Percentiles rank a stretch among this genome's conserved stretches.
Evolutionary conservation across 306 rosid genomes (phyloP).

Genomic region (Lotus japonicus): DNA sequence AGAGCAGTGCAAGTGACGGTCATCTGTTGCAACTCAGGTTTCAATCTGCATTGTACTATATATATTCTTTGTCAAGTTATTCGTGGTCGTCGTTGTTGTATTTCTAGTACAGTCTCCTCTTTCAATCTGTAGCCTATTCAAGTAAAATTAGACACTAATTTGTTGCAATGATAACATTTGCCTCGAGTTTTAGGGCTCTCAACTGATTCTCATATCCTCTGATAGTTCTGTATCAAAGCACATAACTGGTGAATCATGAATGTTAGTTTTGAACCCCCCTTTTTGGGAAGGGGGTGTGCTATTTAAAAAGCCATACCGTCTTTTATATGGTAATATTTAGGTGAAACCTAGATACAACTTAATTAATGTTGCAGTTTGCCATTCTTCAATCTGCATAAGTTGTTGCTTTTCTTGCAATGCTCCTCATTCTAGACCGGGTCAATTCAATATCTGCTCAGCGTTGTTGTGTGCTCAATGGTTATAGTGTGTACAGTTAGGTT

Average conservation of each 20-base stretch:
- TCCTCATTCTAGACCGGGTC: slow-evolving; percentile 8
- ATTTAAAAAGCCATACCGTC: neutral
- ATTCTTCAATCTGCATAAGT: slow-evolving; percentile 4
- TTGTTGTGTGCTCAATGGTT: neutral
- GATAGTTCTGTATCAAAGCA: neutral
- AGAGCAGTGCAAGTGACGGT: slow-evolving; percentile 65
- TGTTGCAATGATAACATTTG: neutral
- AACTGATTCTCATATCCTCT: slow-evolving; percentile 1
- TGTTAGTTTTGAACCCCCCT: slow-evolving; percentile 6
- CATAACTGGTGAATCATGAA: neutral
- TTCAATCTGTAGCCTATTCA: neutral
- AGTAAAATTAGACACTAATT: neutral
- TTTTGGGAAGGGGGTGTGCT: neutral
- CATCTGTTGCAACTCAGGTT: slow-evolving; percentile 96
- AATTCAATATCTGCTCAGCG: slow-evolving; percentile 5
- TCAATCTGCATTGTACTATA: slow-evolving; percentile 3
- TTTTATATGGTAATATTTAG: neutral
- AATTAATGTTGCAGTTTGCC: slow-evolving; percentile 1
- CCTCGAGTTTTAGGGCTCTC: neutral
- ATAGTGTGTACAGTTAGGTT: neutral
- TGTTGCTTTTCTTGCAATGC: slow-evolving; percentile 4
- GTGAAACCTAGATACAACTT: neutral
- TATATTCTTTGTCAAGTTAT: neutral
- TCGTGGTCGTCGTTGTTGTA: slow-evolving; percentile 1
- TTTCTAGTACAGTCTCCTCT: neutral